Evolutionary conservation across 192 early-diverging fungal genomes (phyloP), one percentile per base, ranked within the genome.

Genomic region (Dissophora ornata): DNA sequence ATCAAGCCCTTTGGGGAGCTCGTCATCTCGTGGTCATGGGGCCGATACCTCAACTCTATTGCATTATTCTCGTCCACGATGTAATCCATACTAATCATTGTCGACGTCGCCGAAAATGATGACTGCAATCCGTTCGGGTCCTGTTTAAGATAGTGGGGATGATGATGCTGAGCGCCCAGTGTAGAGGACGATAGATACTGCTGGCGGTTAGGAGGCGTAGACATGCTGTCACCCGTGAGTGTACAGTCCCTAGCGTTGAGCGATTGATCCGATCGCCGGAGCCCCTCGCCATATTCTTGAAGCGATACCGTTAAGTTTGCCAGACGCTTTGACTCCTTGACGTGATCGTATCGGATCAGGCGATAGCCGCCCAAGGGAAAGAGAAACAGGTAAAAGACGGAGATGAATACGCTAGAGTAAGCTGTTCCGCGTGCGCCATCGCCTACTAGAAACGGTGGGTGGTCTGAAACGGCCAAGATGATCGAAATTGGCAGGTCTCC

Each of bases 401-500:
- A 41, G 7, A 71, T 62, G 40, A 73, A 80, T 26, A 80, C 59
- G 24, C 56, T 67, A 11, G 69, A 47, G 28, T 80, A 80, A 9
- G 79, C 63, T 41, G 69, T 67, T 1, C 79, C 79, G 0, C 59
- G 62, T 4, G 79, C 47, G 33, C 61, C 63, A 26, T 80, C 79
- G 13, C 68, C 64, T 2, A 65, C 79, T 28, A 67, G 19, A 52
- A 80, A 80, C 4, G 68, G 79, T 57, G 79, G 68, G 29, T 65
- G 64, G 30, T 70, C 63, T n/a, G 62, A 53, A 0, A 80, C 63
- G 2, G 79, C 68, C 46, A 71, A 48, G 33, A 80, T 65, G 30
- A 80, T 67, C 1, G 79, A 70, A 34, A 80, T 70, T 9, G 79
- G 69, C 30, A 80, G 22, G 28, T 80, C 79, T 4, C 79, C 79